These are phyloP conservation scores for Testicularia cyperi DNA, from an alignment of 1,284 basidiomycete species.

Conservation along the genomic window DNA sequence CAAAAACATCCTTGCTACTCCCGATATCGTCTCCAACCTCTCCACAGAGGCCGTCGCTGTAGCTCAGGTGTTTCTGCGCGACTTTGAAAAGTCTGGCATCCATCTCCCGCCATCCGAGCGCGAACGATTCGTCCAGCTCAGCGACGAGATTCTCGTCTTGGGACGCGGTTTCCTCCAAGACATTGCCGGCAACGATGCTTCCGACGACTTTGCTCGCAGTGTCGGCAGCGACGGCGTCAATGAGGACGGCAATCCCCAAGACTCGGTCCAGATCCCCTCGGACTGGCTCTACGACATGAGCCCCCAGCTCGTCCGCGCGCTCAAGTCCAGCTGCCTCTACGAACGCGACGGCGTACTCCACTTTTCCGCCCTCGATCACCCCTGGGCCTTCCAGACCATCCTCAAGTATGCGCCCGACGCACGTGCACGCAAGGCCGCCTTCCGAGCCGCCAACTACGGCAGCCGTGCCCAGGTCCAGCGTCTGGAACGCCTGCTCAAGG, in stretches of 20 bases:
- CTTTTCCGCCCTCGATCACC: constrained; percentile 58
- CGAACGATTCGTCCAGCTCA: constrained; percentile 80
- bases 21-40: constrained; percentile 53
- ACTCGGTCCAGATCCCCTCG: constrained; percentile 27
- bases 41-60: constrained; percentile 64
- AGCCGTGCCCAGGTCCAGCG: constrained; percentile 39
- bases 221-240: constrained; percentile 23
- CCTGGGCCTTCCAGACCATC: constrained; percentile 87
- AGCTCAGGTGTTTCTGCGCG: constrained; percentile 87
- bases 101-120: constrained; percentile 78
- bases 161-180: constrained; percentile 78
- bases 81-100: constrained; percentile 97
- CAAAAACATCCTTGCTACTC: constrained; percentile 59
- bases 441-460: constrained; percentile 61
- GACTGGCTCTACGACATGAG: constrained; percentile 41
- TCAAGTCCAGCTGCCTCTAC: constrained; percentile 12
- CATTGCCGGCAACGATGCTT: constrained; percentile 35
- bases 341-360: constrained; percentile 20
- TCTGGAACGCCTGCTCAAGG: constrained; percentile 49
- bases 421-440: constrained; percentile 76
- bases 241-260: constrained; percentile 3
- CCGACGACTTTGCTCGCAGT: constrained; percentile 27
- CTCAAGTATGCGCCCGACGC: constrained; percentile 78
- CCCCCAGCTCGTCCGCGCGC: constrained; percentile 12
- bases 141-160: constrained; percentile 86